Percentiles rank a stretch among this genome's conserved stretches.
These are phyloP conservation scores for Fomitopsis betulina DNA, from an alignment of 1,284 basidiomycete genomes.

Conservation along the genomic window DNA sequence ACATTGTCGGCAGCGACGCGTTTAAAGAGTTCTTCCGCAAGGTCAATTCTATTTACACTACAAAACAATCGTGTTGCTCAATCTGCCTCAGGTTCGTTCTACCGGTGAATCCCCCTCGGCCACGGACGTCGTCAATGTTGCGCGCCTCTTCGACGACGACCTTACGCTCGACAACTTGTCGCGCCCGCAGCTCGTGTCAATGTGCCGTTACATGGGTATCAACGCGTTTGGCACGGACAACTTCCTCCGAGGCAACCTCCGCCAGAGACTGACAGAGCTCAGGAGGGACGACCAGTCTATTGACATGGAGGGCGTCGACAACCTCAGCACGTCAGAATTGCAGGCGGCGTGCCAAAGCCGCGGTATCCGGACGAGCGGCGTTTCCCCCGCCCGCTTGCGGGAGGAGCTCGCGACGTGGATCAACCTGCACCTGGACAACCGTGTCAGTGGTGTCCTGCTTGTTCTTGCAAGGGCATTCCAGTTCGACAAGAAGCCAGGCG, in stretches of 20 bases:
- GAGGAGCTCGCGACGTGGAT: conserved; percentile 96
- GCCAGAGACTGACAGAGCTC: conserved; percentile 79
- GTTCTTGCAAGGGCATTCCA: conserved; percentile 93
- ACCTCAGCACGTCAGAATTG: conserved; percentile 86
- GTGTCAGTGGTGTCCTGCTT: conserved; percentile 91
- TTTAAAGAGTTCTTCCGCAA: conserved; percentile 99
- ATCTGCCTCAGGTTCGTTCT: conserved; percentile 66
- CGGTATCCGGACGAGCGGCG: conserved; percentile 85
- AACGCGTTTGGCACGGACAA: conserved; percentile 99
- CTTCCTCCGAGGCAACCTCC: conserved; percentile 93
- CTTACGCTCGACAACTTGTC: conserved; percentile 97
- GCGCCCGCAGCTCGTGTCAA: conserved; percentile 94
- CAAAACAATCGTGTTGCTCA: conserved; percentile 1
- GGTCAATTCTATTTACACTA: conserved; percentile 33
- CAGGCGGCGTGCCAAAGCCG: conserved; percentile 93
- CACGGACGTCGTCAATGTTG: conserved; percentile 89
- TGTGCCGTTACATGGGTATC: conserved; percentile 97
- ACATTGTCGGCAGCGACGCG: conserved; percentile 89
- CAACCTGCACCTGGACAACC: conserved; percentile 81
- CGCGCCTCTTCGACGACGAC: conserved; percentile 96
- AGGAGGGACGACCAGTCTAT: conserved; percentile 94
- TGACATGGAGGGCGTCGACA: conserved; percentile 84
- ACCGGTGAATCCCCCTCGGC: conserved; percentile 93
- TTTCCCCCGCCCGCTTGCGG: conserved; percentile 79
- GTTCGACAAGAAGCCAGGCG: conserved; percentile 76